Percentiles rank a stretch among this genome's conserved stretches.
Evolutionary conservation across 345 rosid species (phyloP).

Genomic region (Pistacia vera): DNA sequence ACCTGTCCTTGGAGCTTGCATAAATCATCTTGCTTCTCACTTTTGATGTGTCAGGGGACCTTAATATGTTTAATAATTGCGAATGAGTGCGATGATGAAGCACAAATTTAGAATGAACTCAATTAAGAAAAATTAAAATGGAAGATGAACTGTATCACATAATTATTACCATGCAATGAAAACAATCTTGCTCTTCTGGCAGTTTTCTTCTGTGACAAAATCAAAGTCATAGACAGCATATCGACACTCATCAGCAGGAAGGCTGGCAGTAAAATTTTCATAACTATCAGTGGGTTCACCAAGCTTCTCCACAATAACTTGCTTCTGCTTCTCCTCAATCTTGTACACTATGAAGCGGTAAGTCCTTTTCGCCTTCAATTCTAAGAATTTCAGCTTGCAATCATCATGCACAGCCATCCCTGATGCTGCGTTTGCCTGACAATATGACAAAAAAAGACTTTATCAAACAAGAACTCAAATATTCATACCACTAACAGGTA

Average conservation of each 20-base stretch:
- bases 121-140: background rate
- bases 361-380: conserved; percentile 69
- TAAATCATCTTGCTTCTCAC: conserved; percentile 82
- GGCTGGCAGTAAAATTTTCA: conserved; percentile 59
- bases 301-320: conserved; percentile 65
- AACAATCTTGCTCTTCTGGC: conserved; percentile 69
- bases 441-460: background rate
- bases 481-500: background rate
- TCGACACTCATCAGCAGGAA: conserved; percentile 69
- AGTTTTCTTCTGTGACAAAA: conserved; percentile 62
- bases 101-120: background rate
- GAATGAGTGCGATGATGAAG: background rate
- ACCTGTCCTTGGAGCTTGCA: conserved; percentile 74
- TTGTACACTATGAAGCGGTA: conserved; percentile 63
- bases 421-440: conserved; percentile 65
- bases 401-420: conserved; percentile 80
- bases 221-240: conserved; percentile 74
- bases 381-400: conserved; percentile 69
- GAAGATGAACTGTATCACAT: background rate
- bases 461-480: conserved; percentile 5
- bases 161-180: conserved; percentile 62
- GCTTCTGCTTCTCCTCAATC: conserved; percentile 70
- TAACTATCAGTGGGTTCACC: conserved; percentile 60
- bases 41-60: conserved; percentile 62
- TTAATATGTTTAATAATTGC: conserved; percentile 20